A percentile compares a stretch with the other conserved stretches of the same genome.
phyloP scores from a whole-genome alignment of 2,329 filamentous ascomycete species.

The Zasmidium cellare region DNA sequence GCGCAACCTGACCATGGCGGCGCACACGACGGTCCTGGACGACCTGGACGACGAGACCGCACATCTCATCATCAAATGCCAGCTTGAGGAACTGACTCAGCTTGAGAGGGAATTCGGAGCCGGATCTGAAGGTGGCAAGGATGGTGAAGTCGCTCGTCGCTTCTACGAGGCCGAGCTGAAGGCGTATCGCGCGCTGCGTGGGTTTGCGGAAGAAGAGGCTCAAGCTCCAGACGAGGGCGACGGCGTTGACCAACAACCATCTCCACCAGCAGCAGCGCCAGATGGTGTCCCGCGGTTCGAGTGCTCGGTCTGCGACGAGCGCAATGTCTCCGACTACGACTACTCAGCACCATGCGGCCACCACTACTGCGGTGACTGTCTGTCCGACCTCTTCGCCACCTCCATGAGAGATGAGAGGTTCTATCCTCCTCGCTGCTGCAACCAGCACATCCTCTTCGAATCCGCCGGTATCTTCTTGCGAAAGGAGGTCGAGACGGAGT shows the following conservation, averaged over 20 bases:
- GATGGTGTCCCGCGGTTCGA: too few species aligned
- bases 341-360: neutral
- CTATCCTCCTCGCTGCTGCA: conserved; percentile 16
- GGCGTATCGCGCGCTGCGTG: neutral
- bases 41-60: neutral
- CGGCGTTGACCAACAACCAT: too few species aligned
- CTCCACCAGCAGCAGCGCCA: too few species aligned
- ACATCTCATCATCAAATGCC: neutral
- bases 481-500: neutral
- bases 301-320: too few species aligned
- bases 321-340: too few species aligned
- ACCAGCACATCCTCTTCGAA: conserved; percentile 5
- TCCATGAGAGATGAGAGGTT: conserved; percentile 9
- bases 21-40: too few species aligned
- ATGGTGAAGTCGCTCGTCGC: neutral
- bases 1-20: too few species aligned
- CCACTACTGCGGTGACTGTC: too few species aligned
- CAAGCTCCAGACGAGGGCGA: too few species aligned
- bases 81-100: too few species aligned
- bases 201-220: neutral
- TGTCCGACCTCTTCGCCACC: too few species aligned
- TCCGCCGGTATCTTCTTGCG: neutral
- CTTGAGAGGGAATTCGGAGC: too few species aligned
- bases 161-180: neutral
- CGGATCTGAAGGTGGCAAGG: neutral